These are phyloP conservation scores for Hypoxylon lienhwacheense DNA, from an alignment of 495 filamentous ascomycete species.

Conservation along the genomic window DNA sequence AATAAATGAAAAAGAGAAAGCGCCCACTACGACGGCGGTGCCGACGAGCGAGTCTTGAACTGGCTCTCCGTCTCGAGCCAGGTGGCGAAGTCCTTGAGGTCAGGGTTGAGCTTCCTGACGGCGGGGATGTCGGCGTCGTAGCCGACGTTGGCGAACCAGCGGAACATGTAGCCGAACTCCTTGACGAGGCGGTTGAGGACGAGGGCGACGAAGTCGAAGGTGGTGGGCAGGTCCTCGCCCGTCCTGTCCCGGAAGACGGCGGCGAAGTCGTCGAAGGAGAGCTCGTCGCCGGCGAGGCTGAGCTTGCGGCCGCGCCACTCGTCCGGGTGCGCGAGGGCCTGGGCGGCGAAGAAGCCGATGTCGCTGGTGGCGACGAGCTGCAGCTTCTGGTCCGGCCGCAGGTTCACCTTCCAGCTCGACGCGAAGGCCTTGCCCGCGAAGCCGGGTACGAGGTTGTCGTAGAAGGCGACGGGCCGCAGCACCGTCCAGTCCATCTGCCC, in stretches of 20 bases:
- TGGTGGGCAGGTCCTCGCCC: conserved; percentile 48
- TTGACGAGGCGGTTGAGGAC: conserved; percentile 48
- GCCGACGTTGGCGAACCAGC: conserved; percentile 61
- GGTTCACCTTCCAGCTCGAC: conserved; percentile 45
- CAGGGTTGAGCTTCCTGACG: conserved; percentile 54
- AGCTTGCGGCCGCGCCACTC: conserved; percentile 50
- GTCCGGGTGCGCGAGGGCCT: conserved; percentile 50
- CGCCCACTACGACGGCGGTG: too few relatives aligned
- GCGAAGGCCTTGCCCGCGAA: conserved; percentile 59
- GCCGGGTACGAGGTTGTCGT: conserved; percentile 57
- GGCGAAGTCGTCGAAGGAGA: conserved; percentile 53
- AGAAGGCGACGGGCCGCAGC: conserved; percentile 58
- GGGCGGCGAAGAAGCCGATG: conserved; percentile 61
- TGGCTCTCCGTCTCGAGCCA: conserved; percentile 60
- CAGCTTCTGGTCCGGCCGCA: conserved; percentile 48
- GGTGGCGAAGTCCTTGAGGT: conserved; percentile 56
- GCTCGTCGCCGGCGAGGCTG: conserved; percentile 62
- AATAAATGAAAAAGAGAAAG: too few relatives aligned
- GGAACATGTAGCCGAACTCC: conserved; percentile 61
- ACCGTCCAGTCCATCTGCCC: conserved; percentile 56
- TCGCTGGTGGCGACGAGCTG: conserved; percentile 58
- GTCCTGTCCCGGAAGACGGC: conserved; percentile 55
- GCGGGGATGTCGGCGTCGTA: conserved; percentile 56
- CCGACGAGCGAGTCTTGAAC: conserved; percentile 31
- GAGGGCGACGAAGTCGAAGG: conserved; percentile 41